These are phyloP conservation scores for Alternaria viburni DNA, from an alignment of 2,329 filamentous ascomycete genomes.

Conservation along the genomic window DNA sequence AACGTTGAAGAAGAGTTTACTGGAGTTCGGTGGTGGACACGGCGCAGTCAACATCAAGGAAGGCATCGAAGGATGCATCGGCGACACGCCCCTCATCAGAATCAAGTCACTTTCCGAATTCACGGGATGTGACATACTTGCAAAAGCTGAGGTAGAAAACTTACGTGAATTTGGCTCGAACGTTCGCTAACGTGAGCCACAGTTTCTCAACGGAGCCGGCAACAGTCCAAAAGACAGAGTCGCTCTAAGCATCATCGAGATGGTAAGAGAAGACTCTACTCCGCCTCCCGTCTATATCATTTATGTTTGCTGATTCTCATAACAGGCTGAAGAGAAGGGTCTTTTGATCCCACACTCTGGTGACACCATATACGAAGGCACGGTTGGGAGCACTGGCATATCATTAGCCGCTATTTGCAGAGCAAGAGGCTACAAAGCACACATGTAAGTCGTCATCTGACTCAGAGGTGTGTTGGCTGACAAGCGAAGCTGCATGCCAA, in stretches of 20 bases:
- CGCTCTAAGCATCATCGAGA: conserved; percentile 84
- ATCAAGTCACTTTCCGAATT: conserved; percentile 85
- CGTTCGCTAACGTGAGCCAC: background rate
- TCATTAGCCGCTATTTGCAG: conserved; percentile 88
- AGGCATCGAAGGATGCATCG: conserved; percentile 90
- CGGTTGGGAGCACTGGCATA: conserved; percentile 94
- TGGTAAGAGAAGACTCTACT: conserved; percentile 47
- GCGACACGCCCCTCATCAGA: conserved; percentile 86
- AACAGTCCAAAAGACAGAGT: conserved; percentile 95
- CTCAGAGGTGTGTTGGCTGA: conserved; percentile 7
- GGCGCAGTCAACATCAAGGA: conserved; percentile 61
- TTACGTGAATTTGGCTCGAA: background rate
- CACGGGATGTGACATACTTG: conserved; percentile 87
- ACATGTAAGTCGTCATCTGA: conserved; percentile 66
- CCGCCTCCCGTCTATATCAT: background rate
- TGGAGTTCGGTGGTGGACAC: conserved; percentile 22
- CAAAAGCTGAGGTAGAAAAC: conserved; percentile 76
- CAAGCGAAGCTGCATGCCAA: conserved; percentile 79
- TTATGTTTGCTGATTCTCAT: conserved; percentile 9
- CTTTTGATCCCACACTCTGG: conserved; percentile 79
- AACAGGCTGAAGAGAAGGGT: conserved; percentile 76
- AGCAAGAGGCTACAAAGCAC: conserved; percentile 85
- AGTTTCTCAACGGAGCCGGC: conserved; percentile 92
- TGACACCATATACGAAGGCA: conserved; percentile 97
- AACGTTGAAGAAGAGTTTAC: conserved; percentile 30